Evolutionary conservation across 1,284 basidiomycete genomes (phyloP), one percentile per base, ranked within the genome.

Genomic region (Pyrrhoderma noxium): DNA sequence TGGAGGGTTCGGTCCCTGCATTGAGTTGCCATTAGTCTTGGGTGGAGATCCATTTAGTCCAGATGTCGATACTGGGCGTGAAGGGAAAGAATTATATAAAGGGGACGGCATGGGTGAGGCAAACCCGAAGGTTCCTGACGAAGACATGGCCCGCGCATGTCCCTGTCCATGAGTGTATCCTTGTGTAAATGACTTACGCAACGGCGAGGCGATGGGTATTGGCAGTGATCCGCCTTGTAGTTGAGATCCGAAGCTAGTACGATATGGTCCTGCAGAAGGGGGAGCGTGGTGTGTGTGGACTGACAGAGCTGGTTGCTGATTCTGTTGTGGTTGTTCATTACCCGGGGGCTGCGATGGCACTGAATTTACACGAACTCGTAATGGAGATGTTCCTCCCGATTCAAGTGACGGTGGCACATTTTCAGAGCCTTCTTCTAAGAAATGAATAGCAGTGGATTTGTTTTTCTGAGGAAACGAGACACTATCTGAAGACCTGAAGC

Each of bases 71-170:
- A 58, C 49, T 62, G 62, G 56, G 47, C 64, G 60, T 31, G 62
- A 51, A 41, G 72, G 67, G 59, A 76, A 73, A 31, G 74, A 69
- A n/a, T 67, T 61, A 40, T 77, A 79, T 8, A 75, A 73, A 5
- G 68, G 65, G 2, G 68, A 67, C n/a, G 63, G 44, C 37, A 66
- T 49, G 7, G 65, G 64, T 0, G 81, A 79, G 5, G 74, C 68
- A 60, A 77, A 83, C 5, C 77, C 72, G 40, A 42, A 8, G 73
- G 38, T 18, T 13, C 53, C 73, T 2, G 81, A 82, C 41, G 80
- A 73, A 4, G 80, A 80, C 11, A 74, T 70, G 2, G 73, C 76
- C 8, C 74, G 74, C 46, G 67, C 66, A 64, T 77, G 81, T 23
- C 36, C 62, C 63, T 77, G 81, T 23, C 36, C 62, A 11, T 31